phyloP scores from a whole-genome alignment of 768 basidiomycete species.

The Phaeotremella skinneri region DNA sequence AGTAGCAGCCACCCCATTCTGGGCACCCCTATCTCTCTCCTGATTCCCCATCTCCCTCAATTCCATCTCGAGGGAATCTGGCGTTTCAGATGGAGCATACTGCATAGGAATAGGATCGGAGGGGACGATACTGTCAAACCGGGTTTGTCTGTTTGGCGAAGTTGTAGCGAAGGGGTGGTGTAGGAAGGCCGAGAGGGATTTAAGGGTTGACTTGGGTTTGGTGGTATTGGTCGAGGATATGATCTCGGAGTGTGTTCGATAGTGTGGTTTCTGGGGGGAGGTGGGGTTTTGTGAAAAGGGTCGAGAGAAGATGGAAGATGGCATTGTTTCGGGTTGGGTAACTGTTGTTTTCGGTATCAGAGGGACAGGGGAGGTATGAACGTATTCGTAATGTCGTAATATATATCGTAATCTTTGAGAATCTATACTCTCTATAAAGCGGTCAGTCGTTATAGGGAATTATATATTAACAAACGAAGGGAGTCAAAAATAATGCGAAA shows the following conservation, averaged over 20 bases:
- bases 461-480: no score
- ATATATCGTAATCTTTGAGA: no score
- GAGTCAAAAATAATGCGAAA: no score
- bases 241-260: not conserved
- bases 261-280: not conserved
- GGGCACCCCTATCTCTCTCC: not conserved
- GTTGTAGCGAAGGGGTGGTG: constrained; percentile 6
- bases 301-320: not conserved
- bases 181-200: constrained; percentile 12
- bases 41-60: no score
- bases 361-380: no score
- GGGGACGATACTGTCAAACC: not conserved
- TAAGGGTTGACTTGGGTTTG: constrained; percentile 3
- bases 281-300: not conserved
- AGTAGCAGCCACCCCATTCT: not conserved
- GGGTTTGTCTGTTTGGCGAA: not conserved
- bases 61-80: no score
- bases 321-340: no score
- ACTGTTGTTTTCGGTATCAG: no score
- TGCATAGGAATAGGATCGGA: constrained; percentile 11
- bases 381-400: no score
- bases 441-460: no score
- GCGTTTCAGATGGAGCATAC: constrained; percentile 1
- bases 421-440: no score
- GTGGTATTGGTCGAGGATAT: not conserved